Conservation (phyloP, 345 rosid species). For the Hypericum androsaemum region DNA sequence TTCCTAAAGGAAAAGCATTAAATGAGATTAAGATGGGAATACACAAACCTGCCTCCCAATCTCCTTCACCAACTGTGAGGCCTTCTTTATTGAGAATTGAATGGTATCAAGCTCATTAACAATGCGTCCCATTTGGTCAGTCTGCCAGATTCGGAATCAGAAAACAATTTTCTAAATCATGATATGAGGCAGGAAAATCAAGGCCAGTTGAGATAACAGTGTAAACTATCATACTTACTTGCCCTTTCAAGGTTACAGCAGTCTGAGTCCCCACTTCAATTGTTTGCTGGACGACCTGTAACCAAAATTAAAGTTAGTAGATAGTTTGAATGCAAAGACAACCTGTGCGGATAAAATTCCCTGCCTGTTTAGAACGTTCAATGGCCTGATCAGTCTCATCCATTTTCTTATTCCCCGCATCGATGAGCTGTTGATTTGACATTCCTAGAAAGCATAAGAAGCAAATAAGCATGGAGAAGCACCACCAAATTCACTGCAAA, state of each 20-base stretch:
- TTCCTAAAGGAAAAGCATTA: background rate
- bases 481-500: background rate
- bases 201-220: background rate
- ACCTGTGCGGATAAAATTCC: background rate
- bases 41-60: slow-evolving; percentile 87
- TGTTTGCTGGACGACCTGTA: slow-evolving; percentile 88
- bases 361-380: slow-evolving; percentile 84
- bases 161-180: background rate
- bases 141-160: slow-evolving; percentile 39
- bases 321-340: background rate
- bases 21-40: slow-evolving; percentile 2
- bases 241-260: slow-evolving; percentile 81
- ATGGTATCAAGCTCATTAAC: slow-evolving; percentile 95
- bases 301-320: slow-evolving; percentile 15
- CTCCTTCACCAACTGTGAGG: slow-evolving; percentile 95
- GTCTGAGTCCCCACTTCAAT: slow-evolving; percentile 98
- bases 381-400: slow-evolving; percentile 96
- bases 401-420: slow-evolving; percentile 73
- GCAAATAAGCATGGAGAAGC: background rate
- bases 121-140: slow-evolving; percentile 98
- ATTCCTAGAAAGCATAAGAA: slow-evolving; percentile 38
- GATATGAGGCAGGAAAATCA: background rate
- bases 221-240: slow-evolving; percentile 39
- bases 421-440: slow-evolving; percentile 86
- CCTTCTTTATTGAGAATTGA: slow-evolving; percentile 96